phyloP scores from a whole-genome alignment of 2,329 filamentous ascomycete species.

The Fusarium newnesense region DNA sequence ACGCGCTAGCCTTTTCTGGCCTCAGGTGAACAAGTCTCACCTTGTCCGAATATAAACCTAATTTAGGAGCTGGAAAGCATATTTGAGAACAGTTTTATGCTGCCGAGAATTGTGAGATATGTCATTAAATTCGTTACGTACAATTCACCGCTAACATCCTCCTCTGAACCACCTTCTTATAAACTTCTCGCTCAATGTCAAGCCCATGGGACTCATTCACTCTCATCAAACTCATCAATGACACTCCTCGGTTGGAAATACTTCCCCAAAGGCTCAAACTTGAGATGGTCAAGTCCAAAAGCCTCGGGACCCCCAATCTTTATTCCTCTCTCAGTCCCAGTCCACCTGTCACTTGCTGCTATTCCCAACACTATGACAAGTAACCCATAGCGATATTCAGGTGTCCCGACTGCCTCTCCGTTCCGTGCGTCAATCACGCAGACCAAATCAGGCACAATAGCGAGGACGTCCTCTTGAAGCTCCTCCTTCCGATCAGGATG shows the following conservation, averaged over 20 bases:
- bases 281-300: conserved; percentile 60
- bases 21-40: conserved; percentile 16
- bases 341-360: conserved; percentile 57
- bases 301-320: conserved; percentile 61
- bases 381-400: conserved; percentile 65
- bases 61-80: neutral
- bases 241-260: conserved; percentile 63
- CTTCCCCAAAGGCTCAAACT: conserved; percentile 59
- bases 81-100: neutral
- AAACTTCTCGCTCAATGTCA: neutral
- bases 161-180: neutral
- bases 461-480: conserved; percentile 56
- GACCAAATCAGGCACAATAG: conserved; percentile 67
- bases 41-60: neutral
- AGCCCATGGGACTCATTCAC: neutral
- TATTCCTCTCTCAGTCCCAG: conserved; percentile 57
- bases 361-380: conserved; percentile 61
- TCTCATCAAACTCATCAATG: conserved; percentile 59
- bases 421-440: conserved; percentile 65
- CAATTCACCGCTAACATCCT: neutral
- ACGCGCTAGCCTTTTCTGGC: neutral
- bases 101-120: neutral
- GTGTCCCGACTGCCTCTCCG: conserved; percentile 66
- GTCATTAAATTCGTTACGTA: too few species aligned
- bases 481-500: conserved; percentile 49